Percentiles rank a stretch among this genome's conserved stretches.
phyloP scores from a whole-genome alignment of 805 yeast genomes.

The Monosporozyma aquatica region DNA sequence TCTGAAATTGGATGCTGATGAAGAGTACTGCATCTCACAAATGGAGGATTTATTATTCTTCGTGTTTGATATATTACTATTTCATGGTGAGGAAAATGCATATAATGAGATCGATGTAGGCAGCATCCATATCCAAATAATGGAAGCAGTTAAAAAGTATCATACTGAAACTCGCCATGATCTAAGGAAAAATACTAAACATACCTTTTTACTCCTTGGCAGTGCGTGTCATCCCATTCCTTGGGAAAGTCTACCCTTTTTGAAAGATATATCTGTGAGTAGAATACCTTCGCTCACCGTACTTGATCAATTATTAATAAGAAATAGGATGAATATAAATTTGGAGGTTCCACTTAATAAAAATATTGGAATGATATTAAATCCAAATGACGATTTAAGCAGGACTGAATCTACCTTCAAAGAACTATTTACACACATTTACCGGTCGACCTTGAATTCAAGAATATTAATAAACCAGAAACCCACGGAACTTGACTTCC shows the following conservation, averaged over 20 bases:
- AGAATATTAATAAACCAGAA: slow-evolving; percentile 42
- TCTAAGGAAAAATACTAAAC: slow-evolving; percentile 30
- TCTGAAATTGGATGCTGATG: slow-evolving; percentile 35
- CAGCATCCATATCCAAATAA: no score
- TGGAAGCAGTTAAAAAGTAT: slow-evolving; percentile 35
- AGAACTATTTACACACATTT: slow-evolving; percentile 30
- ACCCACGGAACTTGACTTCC: slow-evolving; percentile 51
- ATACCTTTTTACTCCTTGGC: slow-evolving; percentile 63
- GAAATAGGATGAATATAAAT: slow-evolving; percentile 7
- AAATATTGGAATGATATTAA: slow-evolving; percentile 56
- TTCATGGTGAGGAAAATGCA: slow-evolving; percentile 56
- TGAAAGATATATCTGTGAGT: slow-evolving; percentile 50
- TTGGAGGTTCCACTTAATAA: slow-evolving; percentile 18
- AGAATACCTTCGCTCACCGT: slow-evolving; percentile 61
- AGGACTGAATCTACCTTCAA: slow-evolving; percentile 56
- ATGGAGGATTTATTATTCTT: slow-evolving; percentile 59
- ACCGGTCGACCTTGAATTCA: slow-evolving; percentile 35
- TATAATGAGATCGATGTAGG: slow-evolving; percentile 54
- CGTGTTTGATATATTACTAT: slow-evolving; percentile 48
- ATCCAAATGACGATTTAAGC: slow-evolving; percentile 72
- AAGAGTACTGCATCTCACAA: slow-evolving; percentile 24
- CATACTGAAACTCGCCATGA: slow-evolving; percentile 2
- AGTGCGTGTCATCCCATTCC: slow-evolving; percentile 63
- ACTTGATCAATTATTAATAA: slow-evolving; percentile 33
- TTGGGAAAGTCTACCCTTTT: slow-evolving; percentile 73